phyloP scores from a whole-genome alignment of 1,139 yeast genomes.

The Yamadazyma triangularis region DNA sequence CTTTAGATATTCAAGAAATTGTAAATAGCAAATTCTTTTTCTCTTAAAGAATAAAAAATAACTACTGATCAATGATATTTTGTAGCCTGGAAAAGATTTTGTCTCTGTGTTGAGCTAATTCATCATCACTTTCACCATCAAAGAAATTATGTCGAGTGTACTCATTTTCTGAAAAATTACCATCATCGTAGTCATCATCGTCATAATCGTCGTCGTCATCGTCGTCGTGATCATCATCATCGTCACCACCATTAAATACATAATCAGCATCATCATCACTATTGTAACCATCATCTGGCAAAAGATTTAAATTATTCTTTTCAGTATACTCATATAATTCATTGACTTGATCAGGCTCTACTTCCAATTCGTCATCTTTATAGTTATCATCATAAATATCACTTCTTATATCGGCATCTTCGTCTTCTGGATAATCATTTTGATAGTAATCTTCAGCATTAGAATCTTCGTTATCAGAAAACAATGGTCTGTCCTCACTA shows the following conservation, averaged over 20 bases:
- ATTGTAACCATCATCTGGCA: constrained; percentile 20
- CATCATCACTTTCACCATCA: constrained; percentile 51
- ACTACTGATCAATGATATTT: constrained; percentile 33
- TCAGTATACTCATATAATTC: constrained; percentile 18
- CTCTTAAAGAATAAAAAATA: constrained; percentile 18
- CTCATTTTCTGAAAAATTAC: constrained; percentile 16
- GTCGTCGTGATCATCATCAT: constrained; percentile 19
- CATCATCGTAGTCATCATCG: too few species aligned
- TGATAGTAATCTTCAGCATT: constrained; percentile 84
- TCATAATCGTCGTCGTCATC: constrained; percentile 21
- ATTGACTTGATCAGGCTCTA: constrained; percentile 20
- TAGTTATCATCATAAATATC: constrained; percentile 17
- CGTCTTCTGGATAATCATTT: constrained; percentile 95
- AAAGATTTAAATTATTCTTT: constrained; percentile 16
- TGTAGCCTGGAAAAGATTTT: constrained; percentile 54
- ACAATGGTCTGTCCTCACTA: constrained; percentile 42
- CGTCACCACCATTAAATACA: constrained; percentile 12
- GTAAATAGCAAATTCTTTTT: constrained; percentile 34
- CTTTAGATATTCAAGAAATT: constrained; percentile 29
- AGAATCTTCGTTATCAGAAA: constrained; percentile 41
- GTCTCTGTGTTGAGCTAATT: constrained; percentile 60
- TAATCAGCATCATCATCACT: constrained; percentile 15
- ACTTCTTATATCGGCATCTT: constrained; percentile 53
- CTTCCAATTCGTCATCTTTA: constrained; percentile 12
- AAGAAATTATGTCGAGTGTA: constrained; percentile 25